phyloP scores from a whole-genome alignment of 352 stramenopile genomes.

The Globisporangium perplexum region DNA sequence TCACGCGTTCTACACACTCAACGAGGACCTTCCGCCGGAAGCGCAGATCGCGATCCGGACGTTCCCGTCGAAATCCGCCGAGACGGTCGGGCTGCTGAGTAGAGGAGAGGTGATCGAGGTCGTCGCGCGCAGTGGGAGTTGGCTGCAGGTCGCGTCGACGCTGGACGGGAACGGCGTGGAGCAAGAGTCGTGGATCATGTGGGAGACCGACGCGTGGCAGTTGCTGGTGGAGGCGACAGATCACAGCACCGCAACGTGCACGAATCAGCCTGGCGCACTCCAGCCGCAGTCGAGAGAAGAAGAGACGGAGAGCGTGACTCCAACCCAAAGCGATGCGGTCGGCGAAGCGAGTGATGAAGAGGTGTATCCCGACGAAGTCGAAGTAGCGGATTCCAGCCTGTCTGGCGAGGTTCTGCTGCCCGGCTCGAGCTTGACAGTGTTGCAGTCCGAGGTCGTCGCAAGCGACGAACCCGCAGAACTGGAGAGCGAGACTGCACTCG shows the following conservation, averaged over 20 bases:
- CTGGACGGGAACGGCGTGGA: neutral
- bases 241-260: constrained; percentile 21
- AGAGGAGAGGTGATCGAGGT: constrained; percentile 52
- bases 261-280: neutral
- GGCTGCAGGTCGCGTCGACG: constrained; percentile 37
- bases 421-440: neutral
- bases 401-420: neutral
- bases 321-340: neutral
- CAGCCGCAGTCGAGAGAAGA: neutral
- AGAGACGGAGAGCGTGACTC: too few relatives aligned
- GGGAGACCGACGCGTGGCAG: constrained; percentile 36
- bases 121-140: constrained; percentile 33
- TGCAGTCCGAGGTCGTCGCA: neutral
- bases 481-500: neutral
- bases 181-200: constrained; percentile 64
- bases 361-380: neutral
- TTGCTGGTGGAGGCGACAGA: constrained; percentile 36
- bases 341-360: neutral
- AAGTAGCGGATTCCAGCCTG: neutral
- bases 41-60: constrained; percentile 61
- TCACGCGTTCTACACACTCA: constrained; percentile 59
- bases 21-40: constrained; percentile 43
- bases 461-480: neutral
- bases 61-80: constrained; percentile 56
- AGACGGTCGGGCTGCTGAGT: constrained; percentile 45